Evolutionary conservation across 177 flowering plant genomes (phyloP), one percentile per base, ranked within the genome.

Genomic region (Vitis hybrid): DNA sequence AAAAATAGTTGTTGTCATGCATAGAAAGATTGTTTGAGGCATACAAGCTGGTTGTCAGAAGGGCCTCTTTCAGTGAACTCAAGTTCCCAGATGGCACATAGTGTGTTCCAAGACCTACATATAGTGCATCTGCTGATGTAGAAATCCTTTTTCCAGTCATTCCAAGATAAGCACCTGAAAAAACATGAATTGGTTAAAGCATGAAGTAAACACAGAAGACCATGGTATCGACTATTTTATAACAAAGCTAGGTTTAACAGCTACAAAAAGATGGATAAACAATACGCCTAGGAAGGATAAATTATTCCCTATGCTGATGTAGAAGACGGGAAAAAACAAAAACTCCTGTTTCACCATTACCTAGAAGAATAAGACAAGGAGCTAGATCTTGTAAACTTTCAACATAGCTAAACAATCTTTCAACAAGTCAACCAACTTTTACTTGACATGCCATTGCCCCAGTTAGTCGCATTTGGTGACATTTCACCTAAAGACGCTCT

Each of bases 121-220:
- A 93, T 22, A 95, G 78, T 14, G 97, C 98, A 87, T 95, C 99
- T 72, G 94, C 91, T 29, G 99, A 89, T 50, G 94, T 83, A 39
- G 93, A 87, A 67, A 93, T 82, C 78, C 99, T 87, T 62, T 83
- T 91, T 26, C 96, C 98, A 73, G 98, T 93, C 85, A 95, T 58
- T 60, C 96, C 99, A 78, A 95, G 92, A 77, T 95, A 95, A 68
- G 92, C 81, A 74, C 99, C 99, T 95, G 86, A 75, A 81, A 12
- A 33, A 52, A 66, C 19, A 14, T 15, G 63, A 1, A 14, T 9
- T 12, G 26, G 26, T 61, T 60, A 64, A 67, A 73, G 29, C 33
- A 20, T 48, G 56, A 49, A 16, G 5, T 50, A 51, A 16, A 18
- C 60, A 33, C 26, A 50, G 33, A 49, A 18, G 55, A 51, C 48